These are phyloP conservation scores for Phlyctochytrium arcticum DNA, from an alignment of 192 early-diverging fungal genomes.

Conservation along the genomic window DNA sequence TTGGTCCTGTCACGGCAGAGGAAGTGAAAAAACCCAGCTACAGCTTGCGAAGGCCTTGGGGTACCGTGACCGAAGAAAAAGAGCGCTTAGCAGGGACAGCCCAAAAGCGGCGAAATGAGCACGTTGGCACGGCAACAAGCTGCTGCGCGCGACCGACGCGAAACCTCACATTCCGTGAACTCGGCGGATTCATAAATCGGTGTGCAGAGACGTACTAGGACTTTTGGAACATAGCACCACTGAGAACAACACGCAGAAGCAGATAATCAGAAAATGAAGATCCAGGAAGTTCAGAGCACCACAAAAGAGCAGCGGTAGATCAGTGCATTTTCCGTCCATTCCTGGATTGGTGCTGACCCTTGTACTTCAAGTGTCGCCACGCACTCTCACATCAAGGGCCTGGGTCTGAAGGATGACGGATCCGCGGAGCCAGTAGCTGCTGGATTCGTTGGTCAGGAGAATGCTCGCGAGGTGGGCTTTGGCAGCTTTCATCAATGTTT, in stretches of 20 bases:
- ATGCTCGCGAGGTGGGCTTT: slow-evolving; percentile 78
- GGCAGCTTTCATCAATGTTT: neutral
- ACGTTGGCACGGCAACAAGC: too few species aligned
- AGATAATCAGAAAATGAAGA: slow-evolving; percentile 88
- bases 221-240: too few species aligned
- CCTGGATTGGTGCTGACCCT: neutral
- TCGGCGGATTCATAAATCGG: too few species aligned
- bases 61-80: too few species aligned
- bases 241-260: too few species aligned
- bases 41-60: too few species aligned
- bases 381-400: slow-evolving; percentile 96
- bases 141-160: too few species aligned
- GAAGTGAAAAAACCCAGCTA: too few species aligned
- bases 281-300: slow-evolving; percentile 87
- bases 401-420: slow-evolving; percentile 86
- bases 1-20: neutral
- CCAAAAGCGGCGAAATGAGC: too few species aligned
- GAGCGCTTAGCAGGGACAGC: too few species aligned
- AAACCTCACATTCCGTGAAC: too few species aligned
- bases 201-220: too few species aligned
- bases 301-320: slow-evolving; percentile 82
- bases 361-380: slow-evolving; percentile 58
- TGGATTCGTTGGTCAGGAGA: slow-evolving; percentile 97
- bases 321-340: neutral
- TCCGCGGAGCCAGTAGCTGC: slow-evolving; percentile 78